Evolutionary conservation across 208 protist genomes (phyloP).

Genomic region (Porcisia hertigi): DNA sequence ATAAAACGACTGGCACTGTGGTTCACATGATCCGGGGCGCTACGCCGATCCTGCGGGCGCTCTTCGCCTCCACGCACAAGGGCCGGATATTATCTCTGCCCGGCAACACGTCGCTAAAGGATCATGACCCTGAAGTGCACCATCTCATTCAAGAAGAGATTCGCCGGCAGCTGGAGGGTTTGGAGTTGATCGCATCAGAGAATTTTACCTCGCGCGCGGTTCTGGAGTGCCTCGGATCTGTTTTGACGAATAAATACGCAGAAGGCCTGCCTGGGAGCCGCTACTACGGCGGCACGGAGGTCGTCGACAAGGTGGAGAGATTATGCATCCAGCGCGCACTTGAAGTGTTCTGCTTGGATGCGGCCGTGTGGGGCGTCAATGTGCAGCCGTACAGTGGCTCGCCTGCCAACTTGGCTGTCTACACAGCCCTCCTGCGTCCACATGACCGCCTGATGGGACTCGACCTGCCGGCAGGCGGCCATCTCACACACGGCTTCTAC

Average conservation of each 20-base stretch:
- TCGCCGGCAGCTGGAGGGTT: constrained; percentile 76
- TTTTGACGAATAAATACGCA: constrained; percentile 99
- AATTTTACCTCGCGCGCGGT: constrained; percentile 99
- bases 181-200: constrained; percentile 94
- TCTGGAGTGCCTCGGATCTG: constrained; percentile 96
- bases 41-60: constrained; percentile 18
- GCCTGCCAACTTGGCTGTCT: constrained; percentile 98
- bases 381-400: constrained; percentile 99
- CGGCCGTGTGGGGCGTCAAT: constrained; percentile 97
- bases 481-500: constrained; percentile 98
- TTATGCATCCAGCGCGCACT: constrained; percentile 94
- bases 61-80: constrained; percentile 1
- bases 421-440: constrained; percentile 95
- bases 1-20: too few species aligned
- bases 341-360: constrained; percentile 92
- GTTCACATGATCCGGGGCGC: constrained; percentile 20
- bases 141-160: constrained; percentile 87
- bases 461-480: constrained; percentile 86
- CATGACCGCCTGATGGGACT: constrained; percentile 98
- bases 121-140: constrained; percentile 79
- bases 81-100: constrained; percentile 15
- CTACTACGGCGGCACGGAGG: constrained; percentile 99
- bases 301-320: constrained; percentile 97
- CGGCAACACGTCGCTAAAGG: constrained; percentile 32
- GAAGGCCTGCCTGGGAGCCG: constrained; percentile 96